Conservation (phyloP, 2,329 filamentous ascomycete species). For the Colletotrichum scovillei region DNA sequence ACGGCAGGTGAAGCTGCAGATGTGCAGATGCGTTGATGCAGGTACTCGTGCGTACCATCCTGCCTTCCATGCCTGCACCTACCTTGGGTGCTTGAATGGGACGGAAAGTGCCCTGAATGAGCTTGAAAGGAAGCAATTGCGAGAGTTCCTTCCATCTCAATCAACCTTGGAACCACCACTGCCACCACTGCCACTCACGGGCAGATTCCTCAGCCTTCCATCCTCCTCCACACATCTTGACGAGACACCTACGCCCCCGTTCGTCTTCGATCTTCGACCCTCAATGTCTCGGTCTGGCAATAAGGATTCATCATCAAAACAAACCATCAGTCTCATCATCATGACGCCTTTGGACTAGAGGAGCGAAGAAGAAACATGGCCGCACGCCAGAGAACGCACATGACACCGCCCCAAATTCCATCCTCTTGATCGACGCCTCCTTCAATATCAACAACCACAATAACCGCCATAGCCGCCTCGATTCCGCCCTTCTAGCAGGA, state of each 20-base stretch:
- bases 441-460: neutral
- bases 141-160: neutral
- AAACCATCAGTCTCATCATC: neutral
- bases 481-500: neutral
- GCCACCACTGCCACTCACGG: neutral
- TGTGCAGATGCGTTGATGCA: neutral
- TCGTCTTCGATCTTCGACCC: neutral
- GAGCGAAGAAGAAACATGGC: constrained; percentile 7
- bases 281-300: neutral
- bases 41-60: neutral
- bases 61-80: neutral
- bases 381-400: constrained; percentile 12
- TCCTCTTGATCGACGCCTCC: constrained; percentile 9
- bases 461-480: neutral
- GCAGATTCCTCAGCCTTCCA: no score
- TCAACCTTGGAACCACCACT: neutral
- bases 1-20: neutral
- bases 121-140: no score
- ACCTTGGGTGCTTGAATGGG: neutral
- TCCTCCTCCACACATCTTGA: neutral
- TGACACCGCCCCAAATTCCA: constrained; percentile 12
- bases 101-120: neutral
- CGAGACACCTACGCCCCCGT: neutral
- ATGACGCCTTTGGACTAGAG: neutral
- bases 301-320: constrained; percentile 24